These are phyloP conservation scores for Venturia carpophila DNA, from an alignment of 2,329 filamentous ascomycete species.

Conservation along the genomic window DNA sequence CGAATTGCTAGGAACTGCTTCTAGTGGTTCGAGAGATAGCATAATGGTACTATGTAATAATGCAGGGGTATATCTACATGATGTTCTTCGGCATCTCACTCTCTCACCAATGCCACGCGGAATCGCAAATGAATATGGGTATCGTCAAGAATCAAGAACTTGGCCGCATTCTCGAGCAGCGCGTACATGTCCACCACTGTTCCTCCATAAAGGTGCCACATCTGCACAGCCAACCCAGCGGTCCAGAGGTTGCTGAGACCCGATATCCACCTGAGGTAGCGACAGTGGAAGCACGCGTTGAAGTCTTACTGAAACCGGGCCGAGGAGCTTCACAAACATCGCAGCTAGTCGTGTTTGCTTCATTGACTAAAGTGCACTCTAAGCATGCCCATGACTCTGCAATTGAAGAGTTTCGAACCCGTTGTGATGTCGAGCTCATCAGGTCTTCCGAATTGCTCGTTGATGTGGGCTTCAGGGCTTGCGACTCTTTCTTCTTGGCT, in stretches of 20 bases:
- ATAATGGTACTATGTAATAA: too few species aligned
- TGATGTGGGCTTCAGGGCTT: slow-evolving; percentile 24
- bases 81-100: not conserved
- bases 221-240: slow-evolving; percentile 52
- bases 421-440: not conserved
- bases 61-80: not conserved
- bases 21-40: too few species aligned
- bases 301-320: slow-evolving; percentile 13
- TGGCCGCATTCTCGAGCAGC: slow-evolving; percentile 51
- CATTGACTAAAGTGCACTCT: slow-evolving; percentile 55
- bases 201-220: slow-evolving; percentile 58
- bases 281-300: slow-evolving; percentile 21
- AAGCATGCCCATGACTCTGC: slow-evolving; percentile 47
- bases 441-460: slow-evolving; percentile 21
- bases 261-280: slow-evolving; percentile 21
- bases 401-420: not conserved
- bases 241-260: slow-evolving; percentile 35
- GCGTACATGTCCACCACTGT: slow-evolving; percentile 56
- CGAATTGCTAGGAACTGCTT: too few species aligned
- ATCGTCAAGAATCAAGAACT: slow-evolving; percentile 13
- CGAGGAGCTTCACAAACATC: slow-evolving; percentile 46
- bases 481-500: slow-evolving; percentile 18
- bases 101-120: not conserved
- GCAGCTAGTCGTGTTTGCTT: slow-evolving; percentile 51
- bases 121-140: not conserved